Percentiles rank a stretch among this genome's conserved stretches.
Evolutionary conservation across 2,329 filamentous ascomycete species (phyloP).

Genomic region (Pseudocercospora fuligena): DNA sequence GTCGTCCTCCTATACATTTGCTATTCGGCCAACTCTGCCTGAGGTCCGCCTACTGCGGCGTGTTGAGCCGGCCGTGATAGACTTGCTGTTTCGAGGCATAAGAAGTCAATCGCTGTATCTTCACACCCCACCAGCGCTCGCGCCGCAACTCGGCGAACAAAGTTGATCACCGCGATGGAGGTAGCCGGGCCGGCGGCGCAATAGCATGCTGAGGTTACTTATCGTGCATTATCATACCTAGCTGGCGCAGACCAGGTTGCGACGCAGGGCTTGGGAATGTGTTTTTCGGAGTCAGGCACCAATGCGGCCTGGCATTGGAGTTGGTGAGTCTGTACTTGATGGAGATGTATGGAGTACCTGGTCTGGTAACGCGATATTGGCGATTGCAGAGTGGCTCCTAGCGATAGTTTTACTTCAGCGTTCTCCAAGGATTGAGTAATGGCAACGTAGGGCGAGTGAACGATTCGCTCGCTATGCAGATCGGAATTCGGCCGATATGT

Average conservation of each 20-base stretch:
- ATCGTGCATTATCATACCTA: constrained; percentile 14
- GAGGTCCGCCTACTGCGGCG: neutral
- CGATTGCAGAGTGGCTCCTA: neutral
- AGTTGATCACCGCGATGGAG: neutral
- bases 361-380: constrained; percentile 5
- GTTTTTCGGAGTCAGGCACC: constrained; percentile 7
- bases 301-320: neutral
- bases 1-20: neutral
- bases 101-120: neutral
- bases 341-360: constrained; percentile 4
- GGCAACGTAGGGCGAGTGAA: neutral
- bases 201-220: neutral
- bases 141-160: neutral
- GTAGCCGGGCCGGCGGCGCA: constrained; percentile 9
- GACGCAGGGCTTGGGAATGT: neutral
- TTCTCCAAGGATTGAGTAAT: constrained; percentile 13
- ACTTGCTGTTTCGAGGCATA: neutral
- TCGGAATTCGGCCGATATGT: constrained; percentile 4
- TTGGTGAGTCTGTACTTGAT: neutral
- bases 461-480: constrained; percentile 11
- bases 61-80: neutral
- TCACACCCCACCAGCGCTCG: neutral
- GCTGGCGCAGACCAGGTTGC: neutral
- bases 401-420: constrained; percentile 9
- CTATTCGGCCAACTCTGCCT: neutral